Conservation (phyloP, 805 yeast species). For the Candida boidinii region DNA sequence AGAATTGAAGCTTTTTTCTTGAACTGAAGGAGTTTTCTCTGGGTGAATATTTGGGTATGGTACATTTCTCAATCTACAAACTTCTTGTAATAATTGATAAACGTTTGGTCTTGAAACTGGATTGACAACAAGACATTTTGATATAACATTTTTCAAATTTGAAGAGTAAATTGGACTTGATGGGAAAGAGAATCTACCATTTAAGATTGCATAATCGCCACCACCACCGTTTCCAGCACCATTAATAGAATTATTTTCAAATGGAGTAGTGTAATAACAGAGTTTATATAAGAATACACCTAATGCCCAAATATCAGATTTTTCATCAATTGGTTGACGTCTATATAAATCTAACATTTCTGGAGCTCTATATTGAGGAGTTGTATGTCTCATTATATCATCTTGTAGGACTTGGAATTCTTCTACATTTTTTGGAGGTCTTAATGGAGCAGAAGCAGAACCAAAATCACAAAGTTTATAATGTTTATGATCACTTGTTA, state of each 20-base stretch:
- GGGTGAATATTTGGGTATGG: constrained; percentile 27
- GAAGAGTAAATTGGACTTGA: constrained; percentile 50
- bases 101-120: constrained; percentile 70
- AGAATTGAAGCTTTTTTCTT: too few relatives aligned
- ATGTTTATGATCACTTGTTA: constrained; percentile 45
- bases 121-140: constrained; percentile 51
- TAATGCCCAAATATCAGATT: constrained; percentile 80
- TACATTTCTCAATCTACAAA: constrained; percentile 49
- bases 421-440: constrained; percentile 54
- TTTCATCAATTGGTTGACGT: constrained; percentile 69
- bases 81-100: constrained; percentile 60
- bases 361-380: constrained; percentile 80
- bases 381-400: constrained; percentile 70
- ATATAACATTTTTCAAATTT: constrained; percentile 54
- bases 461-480: constrained; percentile 81
- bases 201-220: constrained; percentile 56
- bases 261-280: constrained; percentile 79
- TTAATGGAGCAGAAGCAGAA: constrained; percentile 56
- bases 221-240: constrained; percentile 27
- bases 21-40: constrained; percentile 1
- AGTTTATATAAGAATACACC: constrained; percentile 72
- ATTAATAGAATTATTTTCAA: constrained; percentile 41
- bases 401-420: constrained; percentile 53
- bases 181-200: constrained; percentile 45
- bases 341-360: constrained; percentile 72